These are phyloP conservation scores for Leccinum broughii DNA, from an alignment of 768 basidiomycete genomes.

Conservation along the genomic window DNA sequence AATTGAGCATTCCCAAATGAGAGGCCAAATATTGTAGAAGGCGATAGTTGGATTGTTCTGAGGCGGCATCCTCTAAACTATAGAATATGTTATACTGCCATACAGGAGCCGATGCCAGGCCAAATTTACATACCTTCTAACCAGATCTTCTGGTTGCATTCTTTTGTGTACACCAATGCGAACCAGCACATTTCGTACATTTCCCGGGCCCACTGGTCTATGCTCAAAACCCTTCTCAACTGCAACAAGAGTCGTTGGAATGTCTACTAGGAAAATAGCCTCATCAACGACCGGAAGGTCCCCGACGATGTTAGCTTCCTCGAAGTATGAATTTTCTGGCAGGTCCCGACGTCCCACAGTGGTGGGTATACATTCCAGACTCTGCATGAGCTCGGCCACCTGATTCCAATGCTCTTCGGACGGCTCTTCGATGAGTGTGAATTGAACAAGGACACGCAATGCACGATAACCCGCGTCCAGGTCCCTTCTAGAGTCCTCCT, in stretches of 20 bases:
- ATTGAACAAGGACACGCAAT: conserved; percentile 59
- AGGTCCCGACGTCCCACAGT: conserved; percentile 60
- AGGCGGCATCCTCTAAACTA: conserved; percentile 13
- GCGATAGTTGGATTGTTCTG: conserved; percentile 17
- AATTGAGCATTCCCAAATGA: conserved; percentile 36
- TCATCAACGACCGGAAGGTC: conserved; percentile 12
- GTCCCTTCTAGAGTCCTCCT: not conserved
- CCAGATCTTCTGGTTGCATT: conserved; percentile 12
- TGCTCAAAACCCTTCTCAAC: not conserved
- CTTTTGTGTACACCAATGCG: conserved; percentile 38
- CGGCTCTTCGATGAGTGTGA: conserved; percentile 67
- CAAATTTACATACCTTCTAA: conserved; percentile 31
- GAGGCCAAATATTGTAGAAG: conserved; percentile 52
- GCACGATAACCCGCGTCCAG: conserved; percentile 59
- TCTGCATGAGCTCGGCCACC: conserved; percentile 48
- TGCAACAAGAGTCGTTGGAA: not conserved
- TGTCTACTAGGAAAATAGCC: not conserved
- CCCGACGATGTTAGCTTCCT: conserved; percentile 77
- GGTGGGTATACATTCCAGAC: conserved; percentile 69
- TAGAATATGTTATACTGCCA: not conserved
- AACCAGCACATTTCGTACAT: conserved; percentile 7
- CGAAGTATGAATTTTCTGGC: conserved; percentile 77
- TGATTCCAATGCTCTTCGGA: conserved; percentile 53
- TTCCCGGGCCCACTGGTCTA: not conserved
- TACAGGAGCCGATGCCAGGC: conserved; percentile 42